phyloP scores from a whole-genome alignment of 495 filamentous ascomycete genomes.

The Penicillium diatomitis region DNA sequence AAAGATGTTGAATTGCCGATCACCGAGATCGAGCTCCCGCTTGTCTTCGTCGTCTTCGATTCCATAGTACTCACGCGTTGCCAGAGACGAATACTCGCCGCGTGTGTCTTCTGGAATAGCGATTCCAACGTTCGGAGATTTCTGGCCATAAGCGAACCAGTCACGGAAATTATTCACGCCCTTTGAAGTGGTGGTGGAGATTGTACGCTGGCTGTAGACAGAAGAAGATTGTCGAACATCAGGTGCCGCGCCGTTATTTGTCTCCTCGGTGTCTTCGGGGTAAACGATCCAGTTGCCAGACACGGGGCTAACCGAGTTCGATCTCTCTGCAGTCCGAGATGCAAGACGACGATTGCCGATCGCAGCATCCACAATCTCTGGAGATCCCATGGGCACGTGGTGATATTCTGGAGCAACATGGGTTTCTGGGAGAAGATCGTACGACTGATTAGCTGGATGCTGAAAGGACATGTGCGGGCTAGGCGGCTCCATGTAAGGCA shows the following conservation, averaged over 20 bases:
- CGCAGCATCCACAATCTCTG: conserved; percentile 11
- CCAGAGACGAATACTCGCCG: conserved; percentile 35
- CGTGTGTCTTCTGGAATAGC: conserved; percentile 28
- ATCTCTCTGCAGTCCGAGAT: conserved; percentile 21
- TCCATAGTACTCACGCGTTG: conserved; percentile 30
- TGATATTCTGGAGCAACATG: conserved; percentile 17
- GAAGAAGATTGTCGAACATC: conserved; percentile 34
- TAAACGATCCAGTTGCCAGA: conserved; percentile 56
- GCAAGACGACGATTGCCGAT: conserved; percentile 12
- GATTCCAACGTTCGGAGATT: conserved; percentile 22
- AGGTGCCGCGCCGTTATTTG: conserved; percentile 18
- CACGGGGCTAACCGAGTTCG: conserved; percentile 28
- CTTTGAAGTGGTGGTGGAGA: conserved; percentile 24
- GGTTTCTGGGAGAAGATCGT: conserved; percentile 19
- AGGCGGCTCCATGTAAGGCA: conserved; percentile 29
- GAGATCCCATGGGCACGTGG: conserved; percentile 13
- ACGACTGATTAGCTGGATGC: conserved; percentile 14
- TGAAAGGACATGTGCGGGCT: conserved; percentile 26
- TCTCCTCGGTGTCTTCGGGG: conserved; percentile 27
- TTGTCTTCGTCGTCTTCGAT: conserved; percentile 28
- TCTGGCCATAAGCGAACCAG: conserved; percentile 30
- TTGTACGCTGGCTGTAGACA: conserved; percentile 34
- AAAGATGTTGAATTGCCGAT: conserved; percentile 31
- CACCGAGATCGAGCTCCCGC: conserved; percentile 29
- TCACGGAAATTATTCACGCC: conserved; percentile 25